Base-by-base conservation (phyloP, 2,329 filamentous ascomycete genomes). In the Pseudogymnoascus sp. region DNA sequence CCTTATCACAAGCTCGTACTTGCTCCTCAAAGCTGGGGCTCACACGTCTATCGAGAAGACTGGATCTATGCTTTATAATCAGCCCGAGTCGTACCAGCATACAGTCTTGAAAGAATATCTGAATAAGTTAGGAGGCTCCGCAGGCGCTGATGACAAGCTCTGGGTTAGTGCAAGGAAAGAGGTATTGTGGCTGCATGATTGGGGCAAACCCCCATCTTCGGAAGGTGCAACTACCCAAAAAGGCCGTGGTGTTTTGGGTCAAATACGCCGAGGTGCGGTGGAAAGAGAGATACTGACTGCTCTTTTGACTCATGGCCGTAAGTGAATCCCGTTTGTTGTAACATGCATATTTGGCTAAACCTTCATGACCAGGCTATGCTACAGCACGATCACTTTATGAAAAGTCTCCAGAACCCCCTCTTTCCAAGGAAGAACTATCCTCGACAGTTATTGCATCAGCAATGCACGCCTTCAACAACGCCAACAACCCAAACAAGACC, bases 401-500 rank as follows among this genome's bases (percentile, higher is more conserved):
- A 69, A 78, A 81, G 25, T 76, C 79, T 0, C 71, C 76, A 1
- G 77, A 83, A 16, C 75, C 73, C 3, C 81, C 82, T 4, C 77
- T 90, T 2, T 71, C 80, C 1, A 70, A 73, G 2, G 74, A 80
- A 2, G 73, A 80, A 6, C 75, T 91, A 1, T 83, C 85, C 70
- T 80, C 85, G 4, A 84, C 85, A 1, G 78, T 92, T 7, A 77
- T 90, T 45, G 79, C 79, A 1, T 80, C 85, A 57, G 87, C 88
- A 1, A 82, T 92, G 77, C 80, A 83, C 63, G 83, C 88, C 3
- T 95, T 92, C 71, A 90, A 95, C 71, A 90, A 90, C 71, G 90
- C 90, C 2, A 90, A 88, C 21, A 95, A 95, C 70, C 89, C 89
- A 0, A 92, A 93, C 69, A 85, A 85, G 63, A 90, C 84, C 1